These are phyloP conservation scores for Aspergillus pseudonomiae DNA, from an alignment of 2,329 filamentous ascomycete species.

Conservation along the genomic window DNA sequence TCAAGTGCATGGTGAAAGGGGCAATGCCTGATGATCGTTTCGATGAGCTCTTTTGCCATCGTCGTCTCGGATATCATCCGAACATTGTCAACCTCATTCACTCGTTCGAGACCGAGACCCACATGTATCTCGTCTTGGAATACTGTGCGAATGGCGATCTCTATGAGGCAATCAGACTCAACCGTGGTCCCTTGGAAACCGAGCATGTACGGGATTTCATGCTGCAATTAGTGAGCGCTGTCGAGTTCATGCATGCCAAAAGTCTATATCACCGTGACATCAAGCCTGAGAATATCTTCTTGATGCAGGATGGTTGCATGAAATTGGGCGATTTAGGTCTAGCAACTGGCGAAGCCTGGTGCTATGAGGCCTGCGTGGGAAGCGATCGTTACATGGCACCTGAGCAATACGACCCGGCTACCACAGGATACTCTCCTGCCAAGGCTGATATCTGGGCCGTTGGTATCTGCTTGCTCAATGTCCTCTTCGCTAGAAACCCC, in stretches of 20 bases:
- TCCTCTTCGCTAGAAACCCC: slow-evolving; percentile 94
- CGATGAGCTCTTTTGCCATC: slow-evolving; percentile 69
- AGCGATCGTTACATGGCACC: slow-evolving; percentile 99
- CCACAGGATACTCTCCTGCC: slow-evolving; percentile 85
- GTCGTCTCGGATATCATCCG: slow-evolving; percentile 74
- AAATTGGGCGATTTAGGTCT: slow-evolving; percentile 97
- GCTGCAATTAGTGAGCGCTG: slow-evolving; percentile 87
- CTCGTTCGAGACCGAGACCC: slow-evolving; percentile 88
- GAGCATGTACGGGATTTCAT: slow-evolving; percentile 98
- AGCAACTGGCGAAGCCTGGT: slow-evolving; percentile 87
- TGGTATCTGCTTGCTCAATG: slow-evolving; percentile 93
- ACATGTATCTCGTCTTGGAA: slow-evolving; percentile 90
- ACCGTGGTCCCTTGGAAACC: slow-evolving; percentile 86
- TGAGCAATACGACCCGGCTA: slow-evolving; percentile 91
- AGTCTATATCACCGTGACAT: slow-evolving; percentile 96
- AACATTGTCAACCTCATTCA: slow-evolving; percentile 93
- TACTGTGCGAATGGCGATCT: slow-evolving; percentile 94
- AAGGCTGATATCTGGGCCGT: slow-evolving; percentile 97
- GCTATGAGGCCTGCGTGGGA: slow-evolving; percentile 88
- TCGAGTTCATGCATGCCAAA: slow-evolving; percentile 86
- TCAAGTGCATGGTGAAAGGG: slow-evolving; percentile 94
- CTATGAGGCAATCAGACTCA: slow-evolving; percentile 93
- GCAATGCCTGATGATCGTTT: slow-evolving; percentile 72
- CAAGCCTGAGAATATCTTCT: slow-evolving; percentile 99
- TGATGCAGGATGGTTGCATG: slow-evolving; percentile 82